Percentiles rank a stretch among this genome's conserved stretches.
Evolutionary conservation across 2,329 filamentous ascomycete species (phyloP).

Genomic region (Lachnellula subtilissima): DNA sequence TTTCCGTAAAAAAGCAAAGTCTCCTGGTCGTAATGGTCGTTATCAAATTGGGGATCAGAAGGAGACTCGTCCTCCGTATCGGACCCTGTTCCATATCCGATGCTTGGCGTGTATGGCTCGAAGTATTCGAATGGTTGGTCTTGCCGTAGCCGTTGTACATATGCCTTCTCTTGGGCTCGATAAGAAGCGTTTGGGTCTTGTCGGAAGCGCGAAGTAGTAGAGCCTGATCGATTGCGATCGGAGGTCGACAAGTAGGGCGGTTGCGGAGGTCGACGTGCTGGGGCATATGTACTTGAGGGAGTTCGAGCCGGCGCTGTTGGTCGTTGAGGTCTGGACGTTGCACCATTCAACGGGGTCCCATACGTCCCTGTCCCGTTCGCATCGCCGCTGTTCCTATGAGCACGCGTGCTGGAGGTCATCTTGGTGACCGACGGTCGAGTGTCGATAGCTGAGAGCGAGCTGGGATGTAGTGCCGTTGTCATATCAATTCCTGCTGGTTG

Average conservation of each 20-base stretch:
- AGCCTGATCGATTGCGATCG: slow-evolving; percentile 50
- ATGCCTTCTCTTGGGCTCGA: slow-evolving; percentile 86
- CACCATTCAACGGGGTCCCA: slow-evolving; percentile 38
- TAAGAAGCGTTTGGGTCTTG: slow-evolving; percentile 68
- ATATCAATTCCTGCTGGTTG: slow-evolving; percentile 6
- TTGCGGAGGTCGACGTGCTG: slow-evolving; percentile 48
- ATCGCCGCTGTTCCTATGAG: slow-evolving; percentile 38
- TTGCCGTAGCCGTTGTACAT: slow-evolving; percentile 85
- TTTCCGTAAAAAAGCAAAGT: slow-evolving; percentile 90
- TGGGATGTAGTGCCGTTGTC: slow-evolving; percentile 16
- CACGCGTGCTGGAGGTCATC: slow-evolving; percentile 32
- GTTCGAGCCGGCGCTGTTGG: slow-evolving; percentile 66
- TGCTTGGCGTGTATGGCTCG: slow-evolving; percentile 63
- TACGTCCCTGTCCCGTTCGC: slow-evolving; percentile 23
- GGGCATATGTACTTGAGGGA: slow-evolving; percentile 75
- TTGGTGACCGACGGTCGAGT: slow-evolving; percentile 23
- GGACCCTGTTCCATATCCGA: slow-evolving; percentile 65
- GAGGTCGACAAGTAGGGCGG: slow-evolving; percentile 40
- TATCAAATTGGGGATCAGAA: slow-evolving; percentile 76
- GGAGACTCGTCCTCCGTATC: slow-evolving; percentile 90
- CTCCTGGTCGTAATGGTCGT: slow-evolving; percentile 83
- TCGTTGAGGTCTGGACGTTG: slow-evolving; percentile 54
- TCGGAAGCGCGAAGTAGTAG: slow-evolving; percentile 49
- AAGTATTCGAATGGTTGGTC: slow-evolving; percentile 51
- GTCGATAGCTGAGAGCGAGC: slow-evolving; percentile 22